phyloP scores from a whole-genome alignment of 805 yeast species.

The Ogataea pignaliae region DNA sequence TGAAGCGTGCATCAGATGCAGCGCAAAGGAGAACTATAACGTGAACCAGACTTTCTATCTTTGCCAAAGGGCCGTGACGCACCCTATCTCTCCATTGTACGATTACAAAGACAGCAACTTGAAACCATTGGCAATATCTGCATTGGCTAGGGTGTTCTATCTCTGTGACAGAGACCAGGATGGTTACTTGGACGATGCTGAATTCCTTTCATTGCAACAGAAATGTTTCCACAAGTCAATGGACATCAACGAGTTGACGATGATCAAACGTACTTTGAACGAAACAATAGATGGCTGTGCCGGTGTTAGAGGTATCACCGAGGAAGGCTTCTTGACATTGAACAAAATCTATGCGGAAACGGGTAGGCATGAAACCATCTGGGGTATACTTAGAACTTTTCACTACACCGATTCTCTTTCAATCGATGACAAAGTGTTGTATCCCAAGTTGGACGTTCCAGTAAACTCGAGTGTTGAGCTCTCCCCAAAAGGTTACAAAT shows the following conservation, averaged over 20 bases:
- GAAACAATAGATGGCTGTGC: slow-evolving; percentile 25
- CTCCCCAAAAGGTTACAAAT: slow-evolving; percentile 88
- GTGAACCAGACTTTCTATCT: slow-evolving; percentile 89
- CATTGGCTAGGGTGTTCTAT: slow-evolving; percentile 76
- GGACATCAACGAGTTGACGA: slow-evolving; percentile 43
- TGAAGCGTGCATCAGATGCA: slow-evolving; percentile 84
- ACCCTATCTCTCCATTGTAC: slow-evolving; percentile 88
- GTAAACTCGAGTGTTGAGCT: slow-evolving; percentile 78
- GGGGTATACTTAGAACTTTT: slow-evolving; percentile 89
- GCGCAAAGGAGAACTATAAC: slow-evolving; percentile 79
- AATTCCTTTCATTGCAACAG: slow-evolving; percentile 63
- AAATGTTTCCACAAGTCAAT: slow-evolving; percentile 64
- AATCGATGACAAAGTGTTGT: slow-evolving; percentile 70
- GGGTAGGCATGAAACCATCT: slow-evolving; percentile 94
- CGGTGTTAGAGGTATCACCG: slow-evolving; percentile 53
- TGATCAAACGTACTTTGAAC: slow-evolving; percentile 35
- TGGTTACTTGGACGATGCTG: slow-evolving; percentile 68
- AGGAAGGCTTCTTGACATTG: slow-evolving; percentile 69
- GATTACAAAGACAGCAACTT: slow-evolving; percentile 85
- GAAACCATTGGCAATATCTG: slow-evolving; percentile 72
- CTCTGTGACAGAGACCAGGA: slow-evolving; percentile 89
- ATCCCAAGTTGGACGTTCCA: slow-evolving; percentile 75
- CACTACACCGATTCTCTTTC: slow-evolving; percentile 91
- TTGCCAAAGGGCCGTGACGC: slow-evolving; percentile 89
- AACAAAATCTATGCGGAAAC: slow-evolving; percentile 82